These are phyloP conservation scores for Mycena leptocephala DNA, from an alignment of 768 basidiomycete species.

Conservation along the genomic window DNA sequence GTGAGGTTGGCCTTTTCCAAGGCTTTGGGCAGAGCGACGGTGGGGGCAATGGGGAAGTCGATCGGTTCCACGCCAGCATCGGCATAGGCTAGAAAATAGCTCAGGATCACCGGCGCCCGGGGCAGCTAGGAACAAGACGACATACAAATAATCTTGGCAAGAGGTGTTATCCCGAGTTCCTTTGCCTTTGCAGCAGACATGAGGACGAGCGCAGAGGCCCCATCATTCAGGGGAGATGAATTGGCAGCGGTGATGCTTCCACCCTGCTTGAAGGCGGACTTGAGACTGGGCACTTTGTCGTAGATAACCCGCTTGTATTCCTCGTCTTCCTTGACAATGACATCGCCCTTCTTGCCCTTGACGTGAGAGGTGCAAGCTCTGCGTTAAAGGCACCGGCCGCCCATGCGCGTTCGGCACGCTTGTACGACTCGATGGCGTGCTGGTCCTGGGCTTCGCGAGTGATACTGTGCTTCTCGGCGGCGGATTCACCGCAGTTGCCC, in stretches of 20 bases:
- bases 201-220: slow-evolving; percentile 95
- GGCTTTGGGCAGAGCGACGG: slow-evolving; percentile 91
- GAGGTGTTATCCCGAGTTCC: slow-evolving; percentile 91
- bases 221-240: slow-evolving; percentile 95
- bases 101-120: slow-evolving; percentile 28
- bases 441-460: slow-evolving; percentile 90
- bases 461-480: slow-evolving; percentile 88
- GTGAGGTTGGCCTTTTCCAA: slow-evolving; percentile 90
- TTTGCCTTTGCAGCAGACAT: slow-evolving; percentile 95
- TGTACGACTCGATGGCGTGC: slow-evolving; percentile 96
- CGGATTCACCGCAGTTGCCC: slow-evolving; percentile 96
- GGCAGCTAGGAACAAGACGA: slow-evolving; percentile 34
- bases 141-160: slow-evolving; percentile 96
- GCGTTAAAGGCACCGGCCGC: slow-evolving; percentile 85
- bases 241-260: slow-evolving; percentile 97
- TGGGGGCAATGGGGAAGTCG: slow-evolving; percentile 97
- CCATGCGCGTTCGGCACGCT: slow-evolving; percentile 95
- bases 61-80: slow-evolving; percentile 98
- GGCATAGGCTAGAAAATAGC: slow-evolving; percentile 81
- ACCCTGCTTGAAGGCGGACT: slow-evolving; percentile 91
- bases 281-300: slow-evolving; percentile 92
- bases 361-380: slow-evolving; percentile 94
- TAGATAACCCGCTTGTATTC: slow-evolving; percentile 98
- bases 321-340: slow-evolving; percentile 93
- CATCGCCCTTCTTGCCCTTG: slow-evolving; percentile 95